Conservation (phyloP, 2,329 filamentous ascomycete species). For the Aspergillus sp. region DNA sequence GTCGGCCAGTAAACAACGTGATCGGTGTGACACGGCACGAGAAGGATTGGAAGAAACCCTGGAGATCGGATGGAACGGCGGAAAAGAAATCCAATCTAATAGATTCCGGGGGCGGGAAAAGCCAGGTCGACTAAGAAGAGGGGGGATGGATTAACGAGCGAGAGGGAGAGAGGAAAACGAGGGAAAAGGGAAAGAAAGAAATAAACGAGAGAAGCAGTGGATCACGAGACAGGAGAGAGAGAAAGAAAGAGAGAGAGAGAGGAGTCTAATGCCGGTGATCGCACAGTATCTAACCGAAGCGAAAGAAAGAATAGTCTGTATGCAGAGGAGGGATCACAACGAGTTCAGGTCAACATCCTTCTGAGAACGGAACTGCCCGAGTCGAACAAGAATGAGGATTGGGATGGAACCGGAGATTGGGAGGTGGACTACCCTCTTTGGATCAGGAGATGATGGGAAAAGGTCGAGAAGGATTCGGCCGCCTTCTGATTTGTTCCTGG, state of each 20-base stretch:
- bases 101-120: constrained; percentile 5
- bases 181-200: neutral
- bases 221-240: constrained; percentile 1
- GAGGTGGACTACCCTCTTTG: too few relatives aligned
- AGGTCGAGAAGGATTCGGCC: too few relatives aligned
- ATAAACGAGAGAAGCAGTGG: constrained; percentile 3
- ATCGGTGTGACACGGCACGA: neutral
- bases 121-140: constrained; percentile 1
- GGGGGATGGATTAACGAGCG: neutral
- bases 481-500: too few relatives aligned
- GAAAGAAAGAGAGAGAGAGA: constrained; percentile 1
- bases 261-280: neutral
- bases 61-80: neutral
- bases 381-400: too few relatives aligned
- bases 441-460: too few relatives aligned
- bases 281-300: too few relatives aligned
- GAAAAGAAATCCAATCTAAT: neutral
- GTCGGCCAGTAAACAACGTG: neutral
- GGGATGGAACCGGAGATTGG: too few relatives aligned
- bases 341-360: too few relatives aligned
- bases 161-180: neutral
- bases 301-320: too few relatives aligned
- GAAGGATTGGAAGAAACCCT: neutral
- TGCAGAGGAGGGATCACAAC: too few relatives aligned
- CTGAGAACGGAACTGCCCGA: too few relatives aligned